phyloP scores from a whole-genome alignment of 768 basidiomycete species.

The Boletus sp. region DNA sequence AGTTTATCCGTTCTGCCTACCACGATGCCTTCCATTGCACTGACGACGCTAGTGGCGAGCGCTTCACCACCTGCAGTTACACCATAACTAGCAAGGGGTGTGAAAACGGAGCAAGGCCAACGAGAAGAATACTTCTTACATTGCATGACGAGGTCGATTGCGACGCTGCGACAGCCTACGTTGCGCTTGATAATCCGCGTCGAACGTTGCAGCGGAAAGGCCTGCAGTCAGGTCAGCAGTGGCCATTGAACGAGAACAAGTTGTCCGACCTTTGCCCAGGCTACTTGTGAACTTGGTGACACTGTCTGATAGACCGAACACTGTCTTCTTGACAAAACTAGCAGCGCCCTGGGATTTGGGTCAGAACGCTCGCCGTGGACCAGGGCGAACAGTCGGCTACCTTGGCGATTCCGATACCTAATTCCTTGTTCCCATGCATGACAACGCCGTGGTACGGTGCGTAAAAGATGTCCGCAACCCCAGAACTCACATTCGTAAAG shows the following conservation, averaged over 20 bases:
- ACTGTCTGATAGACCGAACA: constrained; percentile 94
- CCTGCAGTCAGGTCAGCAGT: constrained; percentile 44
- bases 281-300: constrained; percentile 98
- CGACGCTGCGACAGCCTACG: constrained; percentile 85
- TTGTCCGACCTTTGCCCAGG: constrained; percentile 79
- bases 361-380: constrained; percentile 11
- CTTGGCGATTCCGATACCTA: constrained; percentile 94
- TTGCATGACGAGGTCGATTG: constrained; percentile 94
- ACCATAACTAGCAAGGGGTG: constrained; percentile 64
- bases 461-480: constrained; percentile 97
- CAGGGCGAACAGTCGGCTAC: constrained; percentile 35
- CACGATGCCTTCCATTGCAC: constrained; percentile 93
- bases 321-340: constrained; percentile 98
- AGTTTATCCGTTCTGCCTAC: constrained; percentile 41
- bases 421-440: constrained; percentile 91
- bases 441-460: constrained; percentile 97
- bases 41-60: constrained; percentile 88
- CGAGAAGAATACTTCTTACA: constrained; percentile 45
- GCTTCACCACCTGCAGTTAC: constrained; percentile 93
- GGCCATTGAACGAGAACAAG: neutral
- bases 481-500: constrained; percentile 97
- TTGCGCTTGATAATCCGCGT: constrained; percentile 90
- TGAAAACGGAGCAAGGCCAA: neutral
- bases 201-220: constrained; percentile 93
- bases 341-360: constrained; percentile 73